A percentile compares a stretch with the other conserved stretches of the same genome.
phyloP scores from a whole-genome alignment of 768 basidiomycete species.

The Mycena albidolilacea region DNA sequence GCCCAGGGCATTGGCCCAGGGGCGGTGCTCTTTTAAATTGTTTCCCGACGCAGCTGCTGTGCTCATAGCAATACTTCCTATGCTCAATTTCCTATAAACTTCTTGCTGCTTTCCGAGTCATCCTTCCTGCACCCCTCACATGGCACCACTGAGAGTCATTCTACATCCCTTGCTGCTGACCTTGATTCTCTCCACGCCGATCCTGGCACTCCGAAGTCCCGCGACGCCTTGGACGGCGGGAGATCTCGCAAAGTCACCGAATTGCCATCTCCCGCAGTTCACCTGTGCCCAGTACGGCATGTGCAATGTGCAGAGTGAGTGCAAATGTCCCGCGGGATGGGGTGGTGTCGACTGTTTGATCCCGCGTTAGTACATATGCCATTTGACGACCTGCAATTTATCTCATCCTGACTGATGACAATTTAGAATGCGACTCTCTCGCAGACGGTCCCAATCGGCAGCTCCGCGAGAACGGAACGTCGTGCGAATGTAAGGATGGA shows the following conservation, averaged over 20 bases:
- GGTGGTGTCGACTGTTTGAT: slow-evolving; percentile 3
- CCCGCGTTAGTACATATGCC: not conserved
- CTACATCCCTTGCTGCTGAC: not conserved
- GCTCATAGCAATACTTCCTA: too few relatives aligned
- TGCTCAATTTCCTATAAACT: too few relatives aligned
- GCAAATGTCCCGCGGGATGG: slow-evolving; percentile 1
- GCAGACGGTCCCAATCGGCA: not conserved
- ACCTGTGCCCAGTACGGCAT: not conserved
- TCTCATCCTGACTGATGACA: not conserved
- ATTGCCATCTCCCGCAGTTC: not conserved
- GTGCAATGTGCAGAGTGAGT: not conserved
- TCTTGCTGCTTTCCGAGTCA: not conserved
- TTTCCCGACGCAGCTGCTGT: too few relatives aligned
- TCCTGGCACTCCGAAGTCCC: not conserved
- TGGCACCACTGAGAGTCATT: not conserved
- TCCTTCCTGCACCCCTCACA: slow-evolving; percentile 7
- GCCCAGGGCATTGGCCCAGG: too few relatives aligned
- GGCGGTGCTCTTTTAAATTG: too few relatives aligned
- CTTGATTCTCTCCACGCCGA: not conserved
- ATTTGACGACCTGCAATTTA: not conserved
- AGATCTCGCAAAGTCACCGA: not conserved
- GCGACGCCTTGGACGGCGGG: not conserved
- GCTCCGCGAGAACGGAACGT: slow-evolving; percentile 2
- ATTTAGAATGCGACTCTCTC: slow-evolving; percentile 1
- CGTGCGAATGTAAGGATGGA: slow-evolving; percentile 6